Conservation (phyloP, 1,284 basidiomycete genomes). For the Ustilago nuda region DNA sequence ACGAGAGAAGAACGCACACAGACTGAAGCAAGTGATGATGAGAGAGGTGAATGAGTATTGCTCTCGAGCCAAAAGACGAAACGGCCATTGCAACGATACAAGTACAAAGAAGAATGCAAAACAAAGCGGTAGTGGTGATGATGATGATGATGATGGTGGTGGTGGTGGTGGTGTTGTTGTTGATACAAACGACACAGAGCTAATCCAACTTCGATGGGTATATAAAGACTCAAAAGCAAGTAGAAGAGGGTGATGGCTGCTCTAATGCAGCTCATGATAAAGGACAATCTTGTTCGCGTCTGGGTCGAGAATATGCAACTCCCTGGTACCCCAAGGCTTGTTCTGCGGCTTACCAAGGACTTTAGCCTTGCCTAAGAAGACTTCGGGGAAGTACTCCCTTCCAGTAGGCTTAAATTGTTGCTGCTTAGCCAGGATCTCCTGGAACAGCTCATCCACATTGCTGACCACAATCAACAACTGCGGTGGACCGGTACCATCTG, state of each 20-base stretch:
- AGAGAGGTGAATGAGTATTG: slow-evolving; percentile 11
- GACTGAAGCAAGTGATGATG: neutral
- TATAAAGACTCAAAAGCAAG: neutral
- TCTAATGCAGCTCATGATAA: slow-evolving; percentile 28
- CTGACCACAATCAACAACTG: slow-evolving; percentile 47
- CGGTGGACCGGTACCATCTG: slow-evolving; percentile 43
- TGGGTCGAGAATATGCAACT: slow-evolving; percentile 55
- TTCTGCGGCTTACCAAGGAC: slow-evolving; percentile 52
- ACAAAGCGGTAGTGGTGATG: neutral
- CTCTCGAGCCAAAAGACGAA: neutral
- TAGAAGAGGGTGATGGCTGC: neutral
- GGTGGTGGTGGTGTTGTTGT: neutral
- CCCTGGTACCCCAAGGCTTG: slow-evolving; percentile 56
- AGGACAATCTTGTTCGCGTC: slow-evolving; percentile 58
- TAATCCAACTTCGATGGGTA: slow-evolving; percentile 2
- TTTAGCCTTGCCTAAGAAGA: slow-evolving; percentile 45
- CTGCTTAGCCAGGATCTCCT: slow-evolving; percentile 42
- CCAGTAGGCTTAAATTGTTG: slow-evolving; percentile 47
- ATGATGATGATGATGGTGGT: no score
- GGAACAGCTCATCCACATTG: slow-evolving; percentile 46
- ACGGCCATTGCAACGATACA: slow-evolving; percentile 7
- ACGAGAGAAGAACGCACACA: neutral
- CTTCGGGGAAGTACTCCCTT: slow-evolving; percentile 55
- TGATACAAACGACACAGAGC: slow-evolving; percentile 6
- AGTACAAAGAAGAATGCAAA: slow-evolving; percentile 9